A percentile compares a stretch with the other conserved stretches of the same genome.
These are phyloP conservation scores for Fonsecaea monophora DNA, from an alignment of 2,329 filamentous ascomycete species.

Conservation along the genomic window DNA sequence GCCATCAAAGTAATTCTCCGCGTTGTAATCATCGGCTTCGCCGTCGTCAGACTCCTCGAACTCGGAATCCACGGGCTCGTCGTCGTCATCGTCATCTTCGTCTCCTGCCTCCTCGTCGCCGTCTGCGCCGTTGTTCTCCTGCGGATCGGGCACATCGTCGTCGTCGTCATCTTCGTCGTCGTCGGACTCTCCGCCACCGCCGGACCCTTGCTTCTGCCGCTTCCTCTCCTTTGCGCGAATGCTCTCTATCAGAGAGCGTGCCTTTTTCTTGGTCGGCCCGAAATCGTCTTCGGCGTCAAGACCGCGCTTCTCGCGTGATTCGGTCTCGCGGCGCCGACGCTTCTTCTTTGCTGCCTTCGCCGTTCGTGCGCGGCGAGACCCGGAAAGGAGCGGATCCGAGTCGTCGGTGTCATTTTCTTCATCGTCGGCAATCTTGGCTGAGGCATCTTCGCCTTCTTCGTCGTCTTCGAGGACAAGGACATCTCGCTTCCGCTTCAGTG, in stretches of 20 bases:
- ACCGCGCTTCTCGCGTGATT: constrained; percentile 44
- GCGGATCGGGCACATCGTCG: constrained; percentile 47
- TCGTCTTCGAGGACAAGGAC: constrained; percentile 29
- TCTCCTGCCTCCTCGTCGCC: constrained; percentile 47
- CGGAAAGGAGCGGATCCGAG: constrained; percentile 29
- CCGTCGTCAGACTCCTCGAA: constrained; percentile 67
- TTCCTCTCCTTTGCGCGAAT: constrained; percentile 20
- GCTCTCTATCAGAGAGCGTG: constrained; percentile 35
- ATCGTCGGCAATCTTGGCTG: constrained; percentile 42
- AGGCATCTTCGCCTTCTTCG: constrained; percentile 53
- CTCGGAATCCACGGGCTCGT: constrained; percentile 63
- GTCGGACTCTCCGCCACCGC: constrained; percentile 43
- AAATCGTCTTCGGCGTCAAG: constrained; percentile 45
- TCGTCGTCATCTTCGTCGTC: constrained; percentile 46
- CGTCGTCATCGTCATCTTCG: constrained; percentile 52
- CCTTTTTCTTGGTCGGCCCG: constrained; percentile 48
- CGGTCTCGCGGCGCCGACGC: constrained; percentile 22
- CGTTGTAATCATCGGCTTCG: constrained; percentile 67
- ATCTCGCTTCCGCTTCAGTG: constrained; percentile 44
- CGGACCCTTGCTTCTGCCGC: constrained; percentile 13
- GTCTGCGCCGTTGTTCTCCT: constrained; percentile 48
- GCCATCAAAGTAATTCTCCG: constrained; percentile 68
- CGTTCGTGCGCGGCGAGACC: constrained; percentile 25
- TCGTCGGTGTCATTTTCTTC: constrained; percentile 39
- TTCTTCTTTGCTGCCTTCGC: constrained; percentile 27